These are phyloP conservation scores for Lolium rigidum DNA, from an alignment of 176 grass and related monocot genomes.

Conservation along the genomic window DNA sequence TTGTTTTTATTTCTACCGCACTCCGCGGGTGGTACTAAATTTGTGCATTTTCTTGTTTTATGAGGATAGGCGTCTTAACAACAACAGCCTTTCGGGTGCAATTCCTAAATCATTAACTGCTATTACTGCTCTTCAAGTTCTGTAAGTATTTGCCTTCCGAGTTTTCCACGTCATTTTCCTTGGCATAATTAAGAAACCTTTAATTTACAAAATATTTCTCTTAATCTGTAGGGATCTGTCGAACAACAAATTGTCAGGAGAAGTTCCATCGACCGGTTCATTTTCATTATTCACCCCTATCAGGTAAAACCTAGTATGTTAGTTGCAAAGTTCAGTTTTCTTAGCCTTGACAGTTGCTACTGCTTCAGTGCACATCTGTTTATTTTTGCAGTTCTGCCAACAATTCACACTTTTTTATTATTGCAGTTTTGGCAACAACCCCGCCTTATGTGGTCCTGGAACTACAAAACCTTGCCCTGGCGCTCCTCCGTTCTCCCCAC, in stretches of 20 bases:
- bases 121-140: constrained; percentile 85
- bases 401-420: constrained; percentile 48
- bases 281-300: constrained; percentile 97
- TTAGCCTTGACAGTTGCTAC: constrained; percentile 25
- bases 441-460: constrained; percentile 79
- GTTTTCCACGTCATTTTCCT: constrained; percentile 7
- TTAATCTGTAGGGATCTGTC: constrained; percentile 74
- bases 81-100: constrained; percentile 78
- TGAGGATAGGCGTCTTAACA: constrained; percentile 81
- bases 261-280: constrained; percentile 87
- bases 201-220: constrained; percentile 31
- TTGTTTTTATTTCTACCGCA: constrained; percentile 18
- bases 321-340: constrained; percentile 17
- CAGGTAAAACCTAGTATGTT: constrained; percentile 52
- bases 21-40: constrained; percentile 36
- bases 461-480: constrained; percentile 84
- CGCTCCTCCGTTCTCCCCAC: constrained; percentile 83
- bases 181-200: constrained; percentile 16
- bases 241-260: constrained; percentile 86
- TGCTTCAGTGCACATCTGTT: constrained; percentile 30
- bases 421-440: constrained; percentile 90
- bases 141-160: constrained; percentile 59
- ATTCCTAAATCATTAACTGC: constrained; percentile 85
- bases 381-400: constrained; percentile 73
- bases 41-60: constrained; percentile 33